phyloP scores from a whole-genome alignment of 2,329 filamentous ascomycete genomes.

The Pezicula rhizophila region DNA sequence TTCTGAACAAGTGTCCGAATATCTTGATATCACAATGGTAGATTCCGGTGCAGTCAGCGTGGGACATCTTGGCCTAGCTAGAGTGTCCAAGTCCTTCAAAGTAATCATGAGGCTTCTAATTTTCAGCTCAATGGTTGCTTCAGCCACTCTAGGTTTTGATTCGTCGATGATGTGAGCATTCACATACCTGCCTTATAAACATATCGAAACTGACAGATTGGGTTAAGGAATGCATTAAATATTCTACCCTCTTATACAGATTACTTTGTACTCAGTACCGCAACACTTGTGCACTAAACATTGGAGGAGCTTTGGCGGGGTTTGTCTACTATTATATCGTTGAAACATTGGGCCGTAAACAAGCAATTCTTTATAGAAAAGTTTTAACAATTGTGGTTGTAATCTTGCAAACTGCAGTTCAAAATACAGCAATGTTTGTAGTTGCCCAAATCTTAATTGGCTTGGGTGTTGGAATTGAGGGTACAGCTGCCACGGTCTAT shows the following conservation, averaged over 20 bases:
- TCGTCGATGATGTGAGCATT: constrained; percentile 11
- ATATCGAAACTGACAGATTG: neutral
- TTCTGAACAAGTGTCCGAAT: too few species aligned
- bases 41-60: too few species aligned
- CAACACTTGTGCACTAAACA: constrained; percentile 48
- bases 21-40: too few species aligned
- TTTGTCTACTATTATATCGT: constrained; percentile 33
- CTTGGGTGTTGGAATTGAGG: constrained; percentile 10
- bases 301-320: constrained; percentile 42
- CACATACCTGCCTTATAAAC: neutral
- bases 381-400: constrained; percentile 19
- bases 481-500: constrained; percentile 39
- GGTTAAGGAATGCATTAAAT: constrained; percentile 43
- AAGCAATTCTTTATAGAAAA: constrained; percentile 19
- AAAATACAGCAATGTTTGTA: constrained; percentile 20
- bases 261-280: constrained; percentile 48
- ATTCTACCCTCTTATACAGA: constrained; percentile 50
- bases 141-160: constrained; percentile 23
- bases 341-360: constrained; percentile 30
- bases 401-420: constrained; percentile 19
- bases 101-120: constrained; percentile 35
- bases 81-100: constrained; percentile 37
- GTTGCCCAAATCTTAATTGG: constrained; percentile 17
- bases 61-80: constrained; percentile 21
- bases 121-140: constrained; percentile 39